phyloP scores from a whole-genome alignment of 2,329 filamentous ascomycete genomes.

The Penicillium sp. region DNA sequence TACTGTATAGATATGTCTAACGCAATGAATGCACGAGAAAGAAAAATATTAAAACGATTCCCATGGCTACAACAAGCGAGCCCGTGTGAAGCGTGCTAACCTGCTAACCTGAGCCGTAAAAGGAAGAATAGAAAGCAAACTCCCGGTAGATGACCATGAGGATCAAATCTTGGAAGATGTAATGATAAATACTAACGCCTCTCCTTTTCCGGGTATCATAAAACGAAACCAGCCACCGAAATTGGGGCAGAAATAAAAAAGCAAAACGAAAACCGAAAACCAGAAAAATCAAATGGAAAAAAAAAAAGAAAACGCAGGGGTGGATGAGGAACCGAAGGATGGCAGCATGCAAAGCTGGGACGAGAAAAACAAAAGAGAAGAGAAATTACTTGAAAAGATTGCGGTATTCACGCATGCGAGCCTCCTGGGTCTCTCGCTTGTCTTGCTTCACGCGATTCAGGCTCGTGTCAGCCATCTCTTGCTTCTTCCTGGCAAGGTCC shows the following conservation, averaged over 20 bases:
- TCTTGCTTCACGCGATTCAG: conserved; percentile 59
- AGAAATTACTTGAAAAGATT: conserved; percentile 45
- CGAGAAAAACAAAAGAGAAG: neutral
- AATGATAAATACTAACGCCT: conserved; percentile 4
- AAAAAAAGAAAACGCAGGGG: neutral
- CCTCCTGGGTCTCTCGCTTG: conserved; percentile 55
- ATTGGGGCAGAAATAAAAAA: neutral
- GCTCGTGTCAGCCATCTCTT: conserved; percentile 75
- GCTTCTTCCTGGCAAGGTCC: conserved; percentile 82
- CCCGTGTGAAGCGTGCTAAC: neutral
- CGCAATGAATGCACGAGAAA: neutral
- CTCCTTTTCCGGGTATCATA: conserved; percentile 9
- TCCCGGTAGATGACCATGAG: neutral
- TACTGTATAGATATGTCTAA: neutral
- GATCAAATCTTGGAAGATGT: conserved; percentile 1
- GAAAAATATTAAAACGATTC: neutral
- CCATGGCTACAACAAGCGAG: neutral
- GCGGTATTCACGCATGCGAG: conserved; percentile 54
- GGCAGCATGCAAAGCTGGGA: neutral
- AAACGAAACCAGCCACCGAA: conserved; percentile 5
- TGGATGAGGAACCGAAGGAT: neutral
- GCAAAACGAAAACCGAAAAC: neutral
- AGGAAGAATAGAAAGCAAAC: neutral
- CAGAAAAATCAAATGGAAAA: neutral
- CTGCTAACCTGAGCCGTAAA: neutral